Evolutionary conservation across 495 filamentous ascomycete genomes (phyloP), one percentile per base, ranked within the genome.

Genomic region (Elasticomyces elasticus): DNA sequence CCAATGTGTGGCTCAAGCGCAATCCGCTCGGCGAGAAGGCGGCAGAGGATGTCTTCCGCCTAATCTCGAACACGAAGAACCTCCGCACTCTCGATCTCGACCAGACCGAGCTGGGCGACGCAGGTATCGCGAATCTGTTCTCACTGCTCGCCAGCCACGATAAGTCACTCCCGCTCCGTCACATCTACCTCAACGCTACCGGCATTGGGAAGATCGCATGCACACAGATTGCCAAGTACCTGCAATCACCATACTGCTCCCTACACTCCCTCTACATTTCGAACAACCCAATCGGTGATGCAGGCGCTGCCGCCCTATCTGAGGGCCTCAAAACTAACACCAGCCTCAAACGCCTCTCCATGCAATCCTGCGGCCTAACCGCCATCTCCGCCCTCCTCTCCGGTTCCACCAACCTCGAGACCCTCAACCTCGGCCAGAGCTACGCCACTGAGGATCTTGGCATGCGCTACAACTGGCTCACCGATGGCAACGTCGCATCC

Each of bases 1-100:
- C 66, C 15, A 71, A 68, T 48, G 62, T 75, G 27, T 75, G 71
- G 72, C 62, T 75, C 37, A 74, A 73, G 51, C 64, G 70, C n/a
- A 75, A 74, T 63, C 72, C 72, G 1, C 64, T 74, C 5, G 56
- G 50, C 7, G 60, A 65, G 3, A 33, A 48, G 1, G 56, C 64
- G 31, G 63, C 58, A 10, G 31, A 48, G 20, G 55, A 64, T 31
- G 37, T 73, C 2, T 64, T 53, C 43, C 49, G 51, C 2, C 51
- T 72, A 12, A 65, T 72, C 19, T 65, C 54, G 5, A 28, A 67
- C 7, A 61, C 61, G 0, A 40, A 46, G 1, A 66, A 71, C 37
- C 58, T 73, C 7, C 58, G 62, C 7, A 72, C 70, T 15, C 55
- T 74, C 31, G 67, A 73, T 59, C 55, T 74, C 28, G 67, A 73